phyloP scores from a whole-genome alignment of 2,329 filamentous ascomycete genomes.

The Microsporum canis region DNA sequence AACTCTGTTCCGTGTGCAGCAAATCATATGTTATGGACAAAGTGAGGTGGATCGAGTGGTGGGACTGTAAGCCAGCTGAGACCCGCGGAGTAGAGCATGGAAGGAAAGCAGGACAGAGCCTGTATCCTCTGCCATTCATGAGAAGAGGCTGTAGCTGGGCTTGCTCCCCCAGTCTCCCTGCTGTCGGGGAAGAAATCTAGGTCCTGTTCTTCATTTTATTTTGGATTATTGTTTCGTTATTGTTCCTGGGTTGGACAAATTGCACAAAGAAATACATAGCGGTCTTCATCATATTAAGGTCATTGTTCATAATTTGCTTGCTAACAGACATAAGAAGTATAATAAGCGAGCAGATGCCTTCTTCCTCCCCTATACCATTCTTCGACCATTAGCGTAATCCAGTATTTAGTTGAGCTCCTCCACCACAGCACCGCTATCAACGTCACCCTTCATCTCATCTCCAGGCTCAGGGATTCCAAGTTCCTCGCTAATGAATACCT shows the following conservation, averaged over 20 bases:
- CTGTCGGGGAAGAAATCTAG: background rate
- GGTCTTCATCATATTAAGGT: background rate
- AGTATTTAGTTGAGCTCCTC: background rate
- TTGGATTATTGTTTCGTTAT: background rate
- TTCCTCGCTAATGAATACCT: constrained; percentile 12
- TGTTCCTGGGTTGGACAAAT: background rate
- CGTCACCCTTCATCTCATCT: background rate
- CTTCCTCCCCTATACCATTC: background rate
- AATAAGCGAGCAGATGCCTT: background rate
- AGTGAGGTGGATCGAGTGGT: constrained; percentile 37
- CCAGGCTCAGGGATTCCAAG: constrained; percentile 7
- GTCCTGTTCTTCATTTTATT: background rate
- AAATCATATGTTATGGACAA: constrained; percentile 32
- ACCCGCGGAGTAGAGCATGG: constrained; percentile 26
- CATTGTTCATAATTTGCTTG: background rate
- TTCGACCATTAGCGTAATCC: background rate
- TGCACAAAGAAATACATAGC: background rate
- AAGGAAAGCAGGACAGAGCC: constrained; percentile 21
- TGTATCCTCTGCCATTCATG: constrained; percentile 31
- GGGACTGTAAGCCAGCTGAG: constrained; percentile 32
- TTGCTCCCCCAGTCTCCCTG: constrained; percentile 16
- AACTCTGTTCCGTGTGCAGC: constrained; percentile 32
- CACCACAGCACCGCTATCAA: background rate
- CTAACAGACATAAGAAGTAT: background rate
- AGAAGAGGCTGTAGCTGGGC: constrained; percentile 32